Base-by-base conservation (phyloP, 495 filamentous ascomycete genomes). In the Penicillium coprophilum region DNA sequence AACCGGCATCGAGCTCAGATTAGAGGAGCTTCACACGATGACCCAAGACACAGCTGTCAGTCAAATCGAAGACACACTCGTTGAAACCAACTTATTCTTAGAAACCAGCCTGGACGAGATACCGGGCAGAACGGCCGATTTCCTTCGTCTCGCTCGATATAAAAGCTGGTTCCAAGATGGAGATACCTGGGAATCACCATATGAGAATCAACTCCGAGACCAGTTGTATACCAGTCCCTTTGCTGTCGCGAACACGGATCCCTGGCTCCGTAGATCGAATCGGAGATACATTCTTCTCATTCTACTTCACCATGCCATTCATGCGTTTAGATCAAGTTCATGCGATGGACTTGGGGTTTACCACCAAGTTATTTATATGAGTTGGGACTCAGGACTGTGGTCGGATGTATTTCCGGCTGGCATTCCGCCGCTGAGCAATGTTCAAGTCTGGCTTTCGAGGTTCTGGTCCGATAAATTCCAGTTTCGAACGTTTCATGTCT, bases 91-190 rank as follows among this genome's bases (percentile, higher is more conserved):
- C 5, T 4, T 36, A 1, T 36, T 36, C 20, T 1, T 50, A 13
- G 47, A 50, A 4, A 36, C 34, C 2, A n/a, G n/a, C 6, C 20
- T 38, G 31, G 47, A 50, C 12, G 20, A 36, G 11, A 6, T 50
- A 9, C 12, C 31, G 5, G 31, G 47, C 19, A 36, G 0, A n/a
- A 50, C 47, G 6, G 47, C 47, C 3, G 7, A 8, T 7, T 50
- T 36, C 30, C 47, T 50, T 12, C 47, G 47, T 6, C 32, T 23
- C 2, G 47, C 36, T 1, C 47, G 47, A 21, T 50, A 15, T 7
- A 21, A 38, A 38, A 7, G n/a, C 47, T 50, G 47, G 47, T 50
- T 34, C 20, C 9, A 24, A 17, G 47, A 50, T 20, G 47, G 47
- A 9, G 2, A 7, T 8, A 50, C 13, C 31, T 36, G 30, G 31